Conservation (phyloP, 2,329 filamentous ascomycete genomes). For the Didymella exigua region DNA sequence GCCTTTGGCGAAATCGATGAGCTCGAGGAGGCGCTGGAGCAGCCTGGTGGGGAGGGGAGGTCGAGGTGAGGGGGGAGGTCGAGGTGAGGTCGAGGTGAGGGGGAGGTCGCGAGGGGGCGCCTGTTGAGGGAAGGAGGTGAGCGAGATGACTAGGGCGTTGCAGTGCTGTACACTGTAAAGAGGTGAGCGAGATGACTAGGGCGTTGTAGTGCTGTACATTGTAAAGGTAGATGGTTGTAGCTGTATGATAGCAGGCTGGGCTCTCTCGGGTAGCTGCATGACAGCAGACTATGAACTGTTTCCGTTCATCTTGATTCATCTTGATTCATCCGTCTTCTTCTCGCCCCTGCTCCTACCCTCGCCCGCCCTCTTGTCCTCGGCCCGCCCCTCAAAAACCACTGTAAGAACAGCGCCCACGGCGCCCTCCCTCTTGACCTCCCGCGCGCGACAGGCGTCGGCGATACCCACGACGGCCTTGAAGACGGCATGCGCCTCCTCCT, state of each 20-base stretch:
- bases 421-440: conserved; percentile 37
- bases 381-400: conserved; percentile 40
- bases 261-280: no score
- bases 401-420: conserved; percentile 39
- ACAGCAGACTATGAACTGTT: conserved; percentile 1
- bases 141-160: no score
- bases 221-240: conserved; percentile 24
- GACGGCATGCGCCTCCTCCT: conserved; percentile 63
- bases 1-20: neutral
- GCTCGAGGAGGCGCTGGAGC: conserved; percentile 2
- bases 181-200: neutral
- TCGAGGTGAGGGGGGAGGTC: no score
- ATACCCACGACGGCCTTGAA: conserved; percentile 58
- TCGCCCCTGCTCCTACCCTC: no score
- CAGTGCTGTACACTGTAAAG: no score
- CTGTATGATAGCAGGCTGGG: conserved; percentile 18
- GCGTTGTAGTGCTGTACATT: conserved; percentile 21
- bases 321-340: neutral
- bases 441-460: conserved; percentile 46
- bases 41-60: conserved; percentile 14
- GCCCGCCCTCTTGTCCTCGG: conserved; percentile 23
- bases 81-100: no score
- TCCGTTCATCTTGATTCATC: neutral
- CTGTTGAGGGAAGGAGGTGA: no score
- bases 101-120: no score